A percentile compares a stretch with the other conserved stretches of the same genome.
phyloP scores from a whole-genome alignment of 75 land plant genomes.

The Picea sitchensis region DNA sequence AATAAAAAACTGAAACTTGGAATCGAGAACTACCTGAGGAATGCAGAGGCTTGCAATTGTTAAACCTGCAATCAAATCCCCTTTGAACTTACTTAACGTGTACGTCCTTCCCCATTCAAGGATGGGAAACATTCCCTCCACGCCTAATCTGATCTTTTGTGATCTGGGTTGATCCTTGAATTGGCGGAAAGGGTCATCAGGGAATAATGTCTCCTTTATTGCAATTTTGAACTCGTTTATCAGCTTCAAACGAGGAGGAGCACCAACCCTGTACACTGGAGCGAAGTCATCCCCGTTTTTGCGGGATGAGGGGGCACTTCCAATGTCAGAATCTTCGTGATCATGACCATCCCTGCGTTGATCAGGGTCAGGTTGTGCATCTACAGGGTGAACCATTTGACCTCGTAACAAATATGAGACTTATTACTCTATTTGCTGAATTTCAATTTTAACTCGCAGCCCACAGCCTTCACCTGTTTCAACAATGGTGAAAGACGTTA shows the following conservation, averaged over 20 bases:
- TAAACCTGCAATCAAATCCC: conserved; percentile 79
- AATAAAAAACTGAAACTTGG: too few species aligned
- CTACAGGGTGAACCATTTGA: neutral
- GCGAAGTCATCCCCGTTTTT: neutral
- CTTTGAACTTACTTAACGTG: conserved; percentile 33
- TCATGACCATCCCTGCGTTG: neutral
- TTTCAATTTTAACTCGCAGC: too few species aligned
- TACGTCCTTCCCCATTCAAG: conserved; percentile 69
- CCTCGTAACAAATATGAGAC: too few species aligned
- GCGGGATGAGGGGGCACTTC: conserved; percentile 1
- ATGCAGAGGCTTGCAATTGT: conserved; percentile 94
- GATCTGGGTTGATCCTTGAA: conserved; percentile 23
- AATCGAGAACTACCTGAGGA: conserved; percentile 60
- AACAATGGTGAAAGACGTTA: too few species aligned
- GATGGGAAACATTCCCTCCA: conserved; percentile 58
- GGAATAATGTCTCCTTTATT: conserved; percentile 31
- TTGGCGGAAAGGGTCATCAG: conserved; percentile 33
- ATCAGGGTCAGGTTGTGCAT: neutral
- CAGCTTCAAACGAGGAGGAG: conserved; percentile 9
- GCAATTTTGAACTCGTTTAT: conserved; percentile 1
- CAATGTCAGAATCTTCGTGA: conserved; percentile 2
- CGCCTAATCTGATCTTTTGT: neutral
- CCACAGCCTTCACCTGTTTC: too few species aligned
- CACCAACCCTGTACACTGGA: neutral
- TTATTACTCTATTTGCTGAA: too few species aligned